A percentile compares a stretch with the other conserved stretches of the same genome.
Evolutionary conservation across 805 yeast genomes (phyloP).

Genomic region (Grigorovia jiainica): DNA sequence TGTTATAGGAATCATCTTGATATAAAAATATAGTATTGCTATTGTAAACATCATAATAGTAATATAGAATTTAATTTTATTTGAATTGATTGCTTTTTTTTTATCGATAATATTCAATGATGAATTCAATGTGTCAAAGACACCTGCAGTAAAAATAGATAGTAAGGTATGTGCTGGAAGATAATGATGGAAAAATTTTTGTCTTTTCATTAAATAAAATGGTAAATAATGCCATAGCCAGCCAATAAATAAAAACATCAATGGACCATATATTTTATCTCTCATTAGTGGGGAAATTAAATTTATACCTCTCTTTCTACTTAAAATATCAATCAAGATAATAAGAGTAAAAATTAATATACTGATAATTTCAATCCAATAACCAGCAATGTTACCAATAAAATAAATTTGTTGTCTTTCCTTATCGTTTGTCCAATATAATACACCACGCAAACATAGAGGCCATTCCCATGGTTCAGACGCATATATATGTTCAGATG

Average conservation of each 20-base stretch:
- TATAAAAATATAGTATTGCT: conserved; percentile 48
- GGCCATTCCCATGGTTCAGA: conserved; percentile 92
- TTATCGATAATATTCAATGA: conserved; percentile 31
- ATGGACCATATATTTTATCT: conserved; percentile 61
- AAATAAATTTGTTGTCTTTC: conserved; percentile 73
- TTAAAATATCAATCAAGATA: conserved; percentile 61
- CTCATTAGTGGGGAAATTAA: conserved; percentile 43
- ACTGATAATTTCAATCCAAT: conserved; percentile 70
- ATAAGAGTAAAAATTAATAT: conserved; percentile 54
- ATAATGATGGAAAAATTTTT: conserved; percentile 86
- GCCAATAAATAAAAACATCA: conserved; percentile 74
- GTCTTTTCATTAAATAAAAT: conserved; percentile 84
- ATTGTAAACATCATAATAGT: conserved; percentile 4
- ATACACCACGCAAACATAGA: conserved; percentile 77
- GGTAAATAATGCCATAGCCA: conserved; percentile 88
- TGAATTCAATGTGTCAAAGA: conserved; percentile 66
- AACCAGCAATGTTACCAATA: conserved; percentile 81
- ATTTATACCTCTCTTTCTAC: conserved; percentile 53
- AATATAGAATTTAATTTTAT: not conserved
- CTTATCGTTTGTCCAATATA: conserved; percentile 78
- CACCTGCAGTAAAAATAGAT: conserved; percentile 69
- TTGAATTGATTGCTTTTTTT: not conserved
- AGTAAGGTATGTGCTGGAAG: conserved; percentile 31
- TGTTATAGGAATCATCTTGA: conserved; percentile 71
- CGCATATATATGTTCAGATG: conserved; percentile 91